Conservation (phyloP, 805 yeast species). For the Myxozyma neglecta region DNA sequence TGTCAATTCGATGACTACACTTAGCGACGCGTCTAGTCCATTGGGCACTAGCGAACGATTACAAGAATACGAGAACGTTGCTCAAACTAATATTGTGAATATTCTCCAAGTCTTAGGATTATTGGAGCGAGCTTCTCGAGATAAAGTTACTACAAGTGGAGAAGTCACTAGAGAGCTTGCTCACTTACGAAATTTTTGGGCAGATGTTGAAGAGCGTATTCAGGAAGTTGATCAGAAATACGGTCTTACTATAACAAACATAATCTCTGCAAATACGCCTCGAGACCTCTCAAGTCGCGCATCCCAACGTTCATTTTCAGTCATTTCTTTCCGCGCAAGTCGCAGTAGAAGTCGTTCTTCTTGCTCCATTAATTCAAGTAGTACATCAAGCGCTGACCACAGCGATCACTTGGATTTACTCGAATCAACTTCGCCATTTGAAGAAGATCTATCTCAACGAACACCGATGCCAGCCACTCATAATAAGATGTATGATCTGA, state of each 20-base stretch:
- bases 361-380: constrained; percentile 13
- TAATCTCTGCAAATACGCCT: background rate
- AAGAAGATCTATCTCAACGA: constrained; percentile 9
- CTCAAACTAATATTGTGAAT: constrained; percentile 5
- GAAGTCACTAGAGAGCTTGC: constrained; percentile 10
- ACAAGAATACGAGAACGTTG: constrained; percentile 8
- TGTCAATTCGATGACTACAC: background rate
- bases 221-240: constrained; percentile 13
- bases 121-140: constrained; percentile 11
- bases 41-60: background rate
- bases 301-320: constrained; percentile 11
- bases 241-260: constrained; percentile 8
- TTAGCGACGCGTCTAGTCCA: background rate
- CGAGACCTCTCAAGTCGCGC: constrained; percentile 9
- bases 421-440: constrained; percentile 22
- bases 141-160: constrained; percentile 7
- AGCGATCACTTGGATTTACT: background rate
- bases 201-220: constrained; percentile 17
- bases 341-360: constrained; percentile 23
- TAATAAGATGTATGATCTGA: background rate
- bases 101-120: constrained; percentile 12
- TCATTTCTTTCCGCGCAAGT: constrained; percentile 16
- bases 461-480: constrained; percentile 9
- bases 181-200: constrained; percentile 19
- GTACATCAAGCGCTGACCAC: constrained; percentile 5